phyloP scores from a whole-genome alignment of 2,329 filamentous ascomycete species.

The Aspergillus ustus region DNA sequence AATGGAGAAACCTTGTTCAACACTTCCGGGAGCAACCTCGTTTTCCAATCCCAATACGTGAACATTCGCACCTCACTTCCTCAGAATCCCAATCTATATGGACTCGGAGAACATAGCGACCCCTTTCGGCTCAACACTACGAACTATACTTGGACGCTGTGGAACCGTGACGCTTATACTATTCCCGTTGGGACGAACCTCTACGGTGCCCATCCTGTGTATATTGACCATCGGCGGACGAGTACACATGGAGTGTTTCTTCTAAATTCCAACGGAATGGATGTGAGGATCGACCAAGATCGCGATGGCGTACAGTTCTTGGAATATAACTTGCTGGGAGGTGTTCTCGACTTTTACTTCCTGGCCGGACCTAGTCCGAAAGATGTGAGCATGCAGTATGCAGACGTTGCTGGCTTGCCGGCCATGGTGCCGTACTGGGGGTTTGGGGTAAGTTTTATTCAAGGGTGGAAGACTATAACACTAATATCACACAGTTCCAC shows the following conservation, averaged over 20 bases:
- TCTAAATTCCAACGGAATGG: constrained; percentile 76
- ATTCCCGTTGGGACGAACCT: constrained; percentile 67
- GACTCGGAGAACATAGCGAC: constrained; percentile 78
- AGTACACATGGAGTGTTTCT: constrained; percentile 70
- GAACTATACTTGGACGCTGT: constrained; percentile 72
- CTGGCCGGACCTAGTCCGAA: constrained; percentile 62
- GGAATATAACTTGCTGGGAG: constrained; percentile 79
- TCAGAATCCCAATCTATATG: constrained; percentile 72
- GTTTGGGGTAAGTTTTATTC: constrained; percentile 54
- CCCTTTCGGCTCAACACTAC: constrained; percentile 69
- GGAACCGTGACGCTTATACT: constrained; percentile 69
- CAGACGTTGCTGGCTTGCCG: constrained; percentile 60
- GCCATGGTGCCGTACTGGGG: constrained; percentile 69
- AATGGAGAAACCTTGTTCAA: constrained; percentile 62
- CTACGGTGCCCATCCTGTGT: constrained; percentile 75
- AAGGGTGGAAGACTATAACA: neutral
- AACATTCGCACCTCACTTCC: constrained; percentile 73
- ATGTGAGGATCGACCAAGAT: constrained; percentile 72
- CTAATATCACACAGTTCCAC: constrained; percentile 47
- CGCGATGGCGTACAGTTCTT: constrained; percentile 66
- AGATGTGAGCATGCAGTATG: constrained; percentile 64
- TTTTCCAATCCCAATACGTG: constrained; percentile 81
- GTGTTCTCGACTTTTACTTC: constrained; percentile 75
- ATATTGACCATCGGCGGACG: constrained; percentile 68
- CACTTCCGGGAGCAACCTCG: constrained; percentile 66